Evolutionary conservation across 192 early-diverging fungal species (phyloP), one percentile per base, ranked within the genome.

Genomic region (Dissophora globulifera): DNA sequence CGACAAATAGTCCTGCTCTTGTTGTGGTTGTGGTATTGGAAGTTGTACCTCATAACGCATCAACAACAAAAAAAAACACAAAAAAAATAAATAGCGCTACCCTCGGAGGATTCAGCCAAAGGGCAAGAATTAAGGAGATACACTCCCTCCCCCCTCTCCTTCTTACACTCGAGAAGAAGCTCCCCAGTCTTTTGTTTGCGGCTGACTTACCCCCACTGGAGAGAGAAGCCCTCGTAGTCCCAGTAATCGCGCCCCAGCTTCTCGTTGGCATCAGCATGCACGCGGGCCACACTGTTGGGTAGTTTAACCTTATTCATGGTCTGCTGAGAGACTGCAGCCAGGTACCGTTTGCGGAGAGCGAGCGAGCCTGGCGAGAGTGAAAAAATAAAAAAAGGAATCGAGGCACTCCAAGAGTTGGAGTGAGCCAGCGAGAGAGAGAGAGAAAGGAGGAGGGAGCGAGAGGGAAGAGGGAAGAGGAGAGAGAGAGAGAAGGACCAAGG

Each of bases 141-240:
- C n/a, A n/a, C n/a, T n/a, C n/a, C n/a, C n/a, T n/a, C n/a, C n/a
- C n/a, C n/a, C n/a, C n/a, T n/a, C n/a, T n/a, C n/a, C n/a, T n/a
- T n/a, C n/a, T n/a, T n/a, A n/a, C n/a, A n/a, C n/a, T n/a, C n/a
- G n/a, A n/a, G n/a, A n/a, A n/a, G n/a, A n/a, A n/a, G n/a, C n/a
- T n/a, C n/a, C n/a, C n/a, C n/a, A n/a, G n/a, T n/a, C n/a, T n/a
- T n/a, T n/a, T n/a, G n/a, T n/a, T n/a, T n/a, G n/a, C n/a, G n/a
- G n/a, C 41, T 11, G 32, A 67, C 84, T 80, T 88, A 95, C 93
- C 94, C 93, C 95, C 95, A 98, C 65, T 91, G 85, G 17, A 97
- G 86, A 30, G 88, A 83, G 62, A 96, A 69, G 78, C 93, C 93
- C 79, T 97, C 95, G 67, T 97, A 97, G 85, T 98, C 94, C 94